Conservation (phyloP, 257 asterid genomes). For the Lavandula angustifolia region DNA sequence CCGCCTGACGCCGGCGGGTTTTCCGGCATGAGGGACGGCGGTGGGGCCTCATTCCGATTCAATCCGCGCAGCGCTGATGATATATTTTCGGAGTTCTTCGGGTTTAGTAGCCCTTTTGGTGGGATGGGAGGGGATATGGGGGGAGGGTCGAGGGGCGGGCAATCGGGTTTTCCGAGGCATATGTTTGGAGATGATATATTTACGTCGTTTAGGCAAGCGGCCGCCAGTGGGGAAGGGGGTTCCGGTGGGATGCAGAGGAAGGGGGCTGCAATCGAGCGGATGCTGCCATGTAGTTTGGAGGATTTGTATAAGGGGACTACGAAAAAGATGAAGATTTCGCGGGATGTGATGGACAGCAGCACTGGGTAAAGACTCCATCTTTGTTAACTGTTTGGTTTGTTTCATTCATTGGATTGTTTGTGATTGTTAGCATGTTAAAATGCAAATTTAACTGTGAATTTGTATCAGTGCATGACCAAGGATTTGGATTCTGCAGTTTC, state of each 20-base stretch:
- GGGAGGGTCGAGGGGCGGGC: slow-evolving; percentile 39
- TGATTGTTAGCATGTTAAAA: slow-evolving; percentile 6
- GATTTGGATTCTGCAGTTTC: slow-evolving; percentile 4
- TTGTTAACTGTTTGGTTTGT: neutral
- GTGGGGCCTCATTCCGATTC: slow-evolving; percentile 45
- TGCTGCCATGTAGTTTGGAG: slow-evolving; percentile 55
- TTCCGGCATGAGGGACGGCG: slow-evolving; percentile 41
- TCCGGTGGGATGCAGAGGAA: slow-evolving; percentile 36
- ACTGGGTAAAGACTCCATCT: slow-evolving; percentile 47
- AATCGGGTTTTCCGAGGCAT: slow-evolving; percentile 41
- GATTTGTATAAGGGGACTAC: slow-evolving; percentile 58
- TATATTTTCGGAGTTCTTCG: slow-evolving; percentile 49
- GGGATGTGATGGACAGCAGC: slow-evolving; percentile 50
- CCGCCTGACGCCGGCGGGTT: slow-evolving; percentile 59
- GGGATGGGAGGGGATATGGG: slow-evolving; percentile 56
- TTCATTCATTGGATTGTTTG: neutral
- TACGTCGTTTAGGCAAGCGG: slow-evolving; percentile 44
- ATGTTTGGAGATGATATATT: slow-evolving; percentile 51
- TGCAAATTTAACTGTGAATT: slow-evolving; percentile 5
- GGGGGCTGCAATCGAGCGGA: slow-evolving; percentile 46
- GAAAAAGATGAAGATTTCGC: slow-evolving; percentile 68
- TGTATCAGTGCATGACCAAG: slow-evolving; percentile 3
- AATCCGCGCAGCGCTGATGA: slow-evolving; percentile 59
- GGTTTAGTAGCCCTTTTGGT: slow-evolving; percentile 50
- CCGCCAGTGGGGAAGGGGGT: slow-evolving; percentile 44